Evolutionary conservation across 495 filamentous ascomycete species (phyloP).

Genomic region (Pseudevernia furfuracea): DNA sequence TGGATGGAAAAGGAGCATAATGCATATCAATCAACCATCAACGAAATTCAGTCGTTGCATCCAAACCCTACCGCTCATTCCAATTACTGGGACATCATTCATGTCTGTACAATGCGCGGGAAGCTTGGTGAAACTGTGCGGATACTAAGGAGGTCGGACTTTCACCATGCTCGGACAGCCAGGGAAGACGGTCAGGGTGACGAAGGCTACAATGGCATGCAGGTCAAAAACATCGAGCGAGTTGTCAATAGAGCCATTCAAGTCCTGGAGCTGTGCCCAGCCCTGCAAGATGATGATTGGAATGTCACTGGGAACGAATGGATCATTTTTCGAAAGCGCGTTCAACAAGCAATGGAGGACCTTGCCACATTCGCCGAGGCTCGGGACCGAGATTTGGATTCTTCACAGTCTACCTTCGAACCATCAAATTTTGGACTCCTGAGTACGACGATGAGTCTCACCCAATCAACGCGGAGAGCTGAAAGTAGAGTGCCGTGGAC

Average conservation of each 20-base stretch:
- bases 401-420: conserved; percentile 35
- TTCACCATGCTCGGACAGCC: conserved; percentile 58
- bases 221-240: conserved; percentile 62
- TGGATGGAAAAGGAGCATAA: conserved; percentile 70
- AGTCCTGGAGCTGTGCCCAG: conserved; percentile 64
- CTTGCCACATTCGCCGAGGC: conserved; percentile 71
- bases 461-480: conserved; percentile 61
- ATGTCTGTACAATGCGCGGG: conserved; percentile 60
- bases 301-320: conserved; percentile 68
- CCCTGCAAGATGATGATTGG: conserved; percentile 57
- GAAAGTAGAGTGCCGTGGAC: conserved; percentile 79
- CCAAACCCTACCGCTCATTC: conserved; percentile 65
- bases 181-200: conserved; percentile 50
- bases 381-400: conserved; percentile 41
- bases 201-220: conserved; percentile 58
- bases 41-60: conserved; percentile 49
- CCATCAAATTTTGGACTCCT: conserved; percentile 49
- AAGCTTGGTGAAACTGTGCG: conserved; percentile 53
- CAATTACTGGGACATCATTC: conserved; percentile 74
- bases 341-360: conserved; percentile 55
- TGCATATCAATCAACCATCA: conserved; percentile 50
- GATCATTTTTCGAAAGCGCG: conserved; percentile 65
- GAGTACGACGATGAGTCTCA: conserved; percentile 37
- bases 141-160: conserved; percentile 63
- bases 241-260: conserved; percentile 57